phyloP scores from a whole-genome alignment of 2,329 filamentous ascomycete species.

The Pseudogymnoascus sp. region DNA sequence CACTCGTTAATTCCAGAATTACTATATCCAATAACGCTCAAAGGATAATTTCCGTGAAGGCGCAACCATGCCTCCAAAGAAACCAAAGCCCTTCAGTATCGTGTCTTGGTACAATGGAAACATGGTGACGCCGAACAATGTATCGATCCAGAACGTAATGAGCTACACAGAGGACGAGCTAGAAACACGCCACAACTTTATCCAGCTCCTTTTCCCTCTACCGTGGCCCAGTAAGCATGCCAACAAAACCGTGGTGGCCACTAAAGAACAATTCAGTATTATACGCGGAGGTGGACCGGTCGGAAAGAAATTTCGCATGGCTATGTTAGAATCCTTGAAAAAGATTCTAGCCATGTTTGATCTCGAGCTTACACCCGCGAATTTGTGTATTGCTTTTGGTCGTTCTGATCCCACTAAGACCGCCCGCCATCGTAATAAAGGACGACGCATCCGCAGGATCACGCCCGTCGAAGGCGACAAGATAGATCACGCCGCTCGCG shows the following conservation, averaged over 20 bases:
- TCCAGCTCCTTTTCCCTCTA: background rate
- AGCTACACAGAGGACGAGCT: background rate
- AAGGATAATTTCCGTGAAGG: background rate
- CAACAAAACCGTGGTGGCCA: background rate
- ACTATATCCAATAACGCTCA: background rate
- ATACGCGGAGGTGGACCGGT: background rate
- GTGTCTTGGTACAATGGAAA: background rate
- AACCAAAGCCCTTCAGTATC: background rate
- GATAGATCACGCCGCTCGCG: background rate
- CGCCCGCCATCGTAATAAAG: background rate
- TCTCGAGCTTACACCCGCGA: background rate
- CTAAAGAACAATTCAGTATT: background rate
- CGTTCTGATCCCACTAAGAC: background rate
- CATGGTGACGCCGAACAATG: background rate
- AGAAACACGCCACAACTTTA: background rate
- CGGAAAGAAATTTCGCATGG: background rate
- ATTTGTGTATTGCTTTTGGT: too few relatives aligned
- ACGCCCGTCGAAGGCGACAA: background rate
- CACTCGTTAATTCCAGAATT: background rate
- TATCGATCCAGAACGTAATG: background rate
- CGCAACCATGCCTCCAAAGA: background rate
- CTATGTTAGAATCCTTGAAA: background rate
- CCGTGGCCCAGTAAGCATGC: background rate
- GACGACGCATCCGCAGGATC: background rate
- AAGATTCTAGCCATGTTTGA: background rate